Evolutionary conservation across 331 rosid species (phyloP).

Genomic region (Rosa hybrid): DNA sequence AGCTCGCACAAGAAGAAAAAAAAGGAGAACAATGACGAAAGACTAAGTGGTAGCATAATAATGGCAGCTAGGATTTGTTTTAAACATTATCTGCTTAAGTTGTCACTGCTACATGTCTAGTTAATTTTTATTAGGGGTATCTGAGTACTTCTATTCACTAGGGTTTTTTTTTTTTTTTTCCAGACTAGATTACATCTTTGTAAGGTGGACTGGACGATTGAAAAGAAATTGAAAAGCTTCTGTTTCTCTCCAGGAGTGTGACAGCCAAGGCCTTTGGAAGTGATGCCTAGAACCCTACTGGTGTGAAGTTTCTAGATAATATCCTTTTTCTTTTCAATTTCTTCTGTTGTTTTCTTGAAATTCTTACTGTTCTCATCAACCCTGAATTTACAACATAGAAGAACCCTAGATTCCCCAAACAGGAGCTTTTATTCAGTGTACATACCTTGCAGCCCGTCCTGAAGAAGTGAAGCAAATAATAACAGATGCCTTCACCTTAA

Average conservation of each 20-base stretch:
- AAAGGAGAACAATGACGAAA: neutral
- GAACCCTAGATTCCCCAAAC: neutral
- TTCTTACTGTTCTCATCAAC: neutral
- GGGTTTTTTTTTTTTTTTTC: neutral
- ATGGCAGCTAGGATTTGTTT: neutral
- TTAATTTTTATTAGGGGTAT: neutral
- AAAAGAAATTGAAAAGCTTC: neutral
- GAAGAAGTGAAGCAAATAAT: conserved; percentile 97
- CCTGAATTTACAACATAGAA: neutral
- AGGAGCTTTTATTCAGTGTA: neutral
- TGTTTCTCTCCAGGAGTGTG: neutral
- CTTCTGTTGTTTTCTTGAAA: neutral
- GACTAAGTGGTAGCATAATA: neutral
- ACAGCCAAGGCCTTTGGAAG: neutral
- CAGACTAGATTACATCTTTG: neutral
- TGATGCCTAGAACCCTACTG: neutral
- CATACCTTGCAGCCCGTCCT: conserved; percentile 98
- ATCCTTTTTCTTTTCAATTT: neutral
- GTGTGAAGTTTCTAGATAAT: neutral
- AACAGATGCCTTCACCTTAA: conserved; percentile 97
- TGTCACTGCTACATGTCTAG: neutral
- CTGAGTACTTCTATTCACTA: neutral
- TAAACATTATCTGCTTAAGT: neutral
- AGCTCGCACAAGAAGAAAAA: neutral
- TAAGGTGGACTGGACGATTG: neutral